phyloP scores from a whole-genome alignment of 2,329 filamentous ascomycete genomes.

The Iodosphaeria phyllophila region DNA sequence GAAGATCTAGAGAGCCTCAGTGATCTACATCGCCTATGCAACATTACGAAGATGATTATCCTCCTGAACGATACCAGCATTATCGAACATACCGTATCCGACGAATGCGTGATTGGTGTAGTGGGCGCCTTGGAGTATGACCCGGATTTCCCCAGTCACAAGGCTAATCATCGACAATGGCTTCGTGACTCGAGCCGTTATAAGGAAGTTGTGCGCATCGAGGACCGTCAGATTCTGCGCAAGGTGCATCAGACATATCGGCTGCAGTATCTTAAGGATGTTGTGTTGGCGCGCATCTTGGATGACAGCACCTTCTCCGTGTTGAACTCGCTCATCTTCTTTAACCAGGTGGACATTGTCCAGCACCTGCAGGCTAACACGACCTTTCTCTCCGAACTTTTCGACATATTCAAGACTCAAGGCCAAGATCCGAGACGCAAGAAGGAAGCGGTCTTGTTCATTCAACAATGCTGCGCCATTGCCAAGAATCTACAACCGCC shows the following conservation, averaged over 20 bases:
- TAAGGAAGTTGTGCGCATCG: conserved; percentile 90
- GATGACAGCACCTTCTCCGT: conserved; percentile 97
- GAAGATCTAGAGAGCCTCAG: conserved; percentile 77
- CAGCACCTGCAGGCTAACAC: conserved; percentile 77
- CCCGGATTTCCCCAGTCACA: conserved; percentile 92
- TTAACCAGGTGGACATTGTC: conserved; percentile 96
- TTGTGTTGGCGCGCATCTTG: conserved; percentile 88
- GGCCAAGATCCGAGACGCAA: conserved; percentile 52
- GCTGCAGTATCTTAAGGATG: conserved; percentile 90
- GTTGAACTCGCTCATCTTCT: conserved; percentile 94
- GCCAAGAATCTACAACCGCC: conserved; percentile 86
- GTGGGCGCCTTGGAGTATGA: conserved; percentile 96
- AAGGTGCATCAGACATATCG: conserved; percentile 97
- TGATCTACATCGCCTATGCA: conserved; percentile 83
- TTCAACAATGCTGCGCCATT: conserved; percentile 88
- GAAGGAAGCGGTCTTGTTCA: conserved; percentile 89
- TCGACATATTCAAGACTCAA: conserved; percentile 59
- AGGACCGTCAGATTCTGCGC: conserved; percentile 58
- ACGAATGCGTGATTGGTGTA: conserved; percentile 76
- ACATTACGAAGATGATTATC: conserved; percentile 94
- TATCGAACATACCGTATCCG: conserved; percentile 83
- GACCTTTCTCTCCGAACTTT: conserved; percentile 66
- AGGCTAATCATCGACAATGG: conserved; percentile 92
- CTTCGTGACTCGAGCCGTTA: conserved; percentile 75
- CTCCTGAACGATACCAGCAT: conserved; percentile 87